Base-by-base conservation (phyloP, 805 yeast species). In the Candida pseudofarinosa region DNA sequence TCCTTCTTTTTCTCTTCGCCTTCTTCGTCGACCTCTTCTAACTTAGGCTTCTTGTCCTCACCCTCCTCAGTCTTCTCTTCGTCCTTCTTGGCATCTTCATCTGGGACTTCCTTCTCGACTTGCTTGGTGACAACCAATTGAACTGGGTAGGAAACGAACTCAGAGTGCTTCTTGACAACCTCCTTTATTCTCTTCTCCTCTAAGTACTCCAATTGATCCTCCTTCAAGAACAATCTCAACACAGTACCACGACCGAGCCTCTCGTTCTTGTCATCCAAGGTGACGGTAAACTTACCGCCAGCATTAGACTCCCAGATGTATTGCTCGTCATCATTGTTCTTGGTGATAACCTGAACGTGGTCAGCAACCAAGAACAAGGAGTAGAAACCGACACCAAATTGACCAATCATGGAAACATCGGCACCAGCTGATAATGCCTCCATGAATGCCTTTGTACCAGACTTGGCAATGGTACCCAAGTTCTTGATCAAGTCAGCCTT, bases 341-440 rank as follows among this genome's bases (percentile, higher is more conserved):
- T 93, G 49, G 99, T 88, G 68, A 93, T 88, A 59, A 93, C 99
- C 77, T 93, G 97, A 53, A 93, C 99, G 59, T 81, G 88, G 77
- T 93, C 99, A 60, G 99, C 98, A 67, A 93, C 99, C 77, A 93
- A 81, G 87, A 93, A 93, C 56, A 91, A 79, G 43, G 99, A 93
- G 85, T 93, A 93, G 91, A 93, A 93, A 83, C 99, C 99, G 60
- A 93, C 99, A 89, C 99, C 99, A 79, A 93, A 93, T 78, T 93
- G 99, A 81, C 99, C 99, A 76, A 93, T 93, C 99, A 93, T 93
- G 53, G 98, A 90, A 51, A 93, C 97, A 71, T 93, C 99, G 49
- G 99, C 99, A 76, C 99, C 99, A 53, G 97, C 98, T 54, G 96
- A 85, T 55, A 95, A 80, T 55, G 99, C 99, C 77, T 93, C 99